These are phyloP conservation scores for Nicotiana benthamiana DNA, from an alignment of 257 asterid genomes.

Conservation along the genomic window DNA sequence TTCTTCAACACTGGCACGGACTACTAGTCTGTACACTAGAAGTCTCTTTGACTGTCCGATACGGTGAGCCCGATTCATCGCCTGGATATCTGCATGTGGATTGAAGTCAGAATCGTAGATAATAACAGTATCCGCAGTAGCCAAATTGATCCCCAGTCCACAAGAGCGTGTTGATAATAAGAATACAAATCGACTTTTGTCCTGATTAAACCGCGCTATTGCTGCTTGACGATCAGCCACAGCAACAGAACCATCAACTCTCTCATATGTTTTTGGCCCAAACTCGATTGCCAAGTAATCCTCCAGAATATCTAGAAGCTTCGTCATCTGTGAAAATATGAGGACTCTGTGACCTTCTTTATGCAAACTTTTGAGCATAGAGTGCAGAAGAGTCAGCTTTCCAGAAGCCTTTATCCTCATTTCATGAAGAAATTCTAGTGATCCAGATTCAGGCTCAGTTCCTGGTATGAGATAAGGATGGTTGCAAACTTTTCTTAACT, in stretches of 20 bases:
- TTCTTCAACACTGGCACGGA: constrained; percentile 99
- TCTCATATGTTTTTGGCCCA: constrained; percentile 86
- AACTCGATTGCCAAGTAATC: constrained; percentile 85
- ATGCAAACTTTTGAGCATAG: constrained; percentile 80
- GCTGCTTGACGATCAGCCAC: constrained; percentile 89
- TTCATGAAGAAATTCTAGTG: constrained; percentile 84
- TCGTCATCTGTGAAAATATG: constrained; percentile 95
- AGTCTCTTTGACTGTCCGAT: constrained; percentile 94
- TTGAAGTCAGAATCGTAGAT: constrained; percentile 97
- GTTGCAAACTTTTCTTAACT: constrained; percentile 91
- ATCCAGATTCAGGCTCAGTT: constrained; percentile 92
- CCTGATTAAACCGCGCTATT: constrained; percentile 93
- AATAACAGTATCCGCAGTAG: constrained; percentile 96
- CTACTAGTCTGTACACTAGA: constrained; percentile 92
- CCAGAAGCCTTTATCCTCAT: constrained; percentile 99
- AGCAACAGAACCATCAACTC: constrained; percentile 97
- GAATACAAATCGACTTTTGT: constrained; percentile 85
- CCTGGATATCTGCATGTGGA: constrained; percentile 99
- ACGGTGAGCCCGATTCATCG: constrained; percentile 97
- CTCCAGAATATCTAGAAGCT: constrained; percentile 89
- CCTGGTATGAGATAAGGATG: constrained; percentile 99
- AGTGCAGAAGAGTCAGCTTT: constrained; percentile 84
- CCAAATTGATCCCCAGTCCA: constrained; percentile 99
- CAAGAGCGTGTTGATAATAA: constrained; percentile 92
- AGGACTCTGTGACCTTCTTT: constrained; percentile 92